These are phyloP conservation scores for Boletus tylopilopsis DNA, from an alignment of 768 basidiomycete genomes.

Conservation along the genomic window DNA sequence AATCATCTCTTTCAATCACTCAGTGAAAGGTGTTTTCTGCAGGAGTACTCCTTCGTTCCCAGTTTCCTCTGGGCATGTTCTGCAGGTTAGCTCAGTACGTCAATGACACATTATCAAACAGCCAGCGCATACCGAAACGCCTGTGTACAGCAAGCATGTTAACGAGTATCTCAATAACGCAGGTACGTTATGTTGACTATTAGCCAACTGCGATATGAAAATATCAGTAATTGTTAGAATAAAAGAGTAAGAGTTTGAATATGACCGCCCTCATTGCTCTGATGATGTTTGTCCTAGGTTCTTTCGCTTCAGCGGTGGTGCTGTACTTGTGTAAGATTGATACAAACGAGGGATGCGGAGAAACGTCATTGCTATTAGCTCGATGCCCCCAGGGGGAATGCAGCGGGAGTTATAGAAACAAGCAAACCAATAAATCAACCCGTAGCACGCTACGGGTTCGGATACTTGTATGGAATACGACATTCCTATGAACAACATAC, in stretches of 20 bases:
- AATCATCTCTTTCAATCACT: slow-evolving; percentile 3
- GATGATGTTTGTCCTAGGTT: slow-evolving; percentile 73
- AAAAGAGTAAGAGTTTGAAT: slow-evolving; percentile 58
- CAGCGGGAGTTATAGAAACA: slow-evolving; percentile 25
- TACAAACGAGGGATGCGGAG: slow-evolving; percentile 15
- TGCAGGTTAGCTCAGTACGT: slow-evolving; percentile 20
- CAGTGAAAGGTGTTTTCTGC: slow-evolving; percentile 4
- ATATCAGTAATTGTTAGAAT: slow-evolving; percentile 45
- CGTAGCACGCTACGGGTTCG: slow-evolving; percentile 20
- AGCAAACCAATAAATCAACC: slow-evolving; percentile 23
- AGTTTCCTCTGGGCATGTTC: slow-evolving; percentile 75
- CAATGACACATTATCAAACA: not conserved
- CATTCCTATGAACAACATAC: slow-evolving; percentile 5
- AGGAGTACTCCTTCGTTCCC: slow-evolving; percentile 34
- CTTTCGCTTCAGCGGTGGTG: slow-evolving; percentile 73
- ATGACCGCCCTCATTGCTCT: slow-evolving; percentile 76
- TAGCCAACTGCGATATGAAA: slow-evolving; percentile 49
- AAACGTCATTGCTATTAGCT: slow-evolving; percentile 60
- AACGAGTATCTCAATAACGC: slow-evolving; percentile 44
- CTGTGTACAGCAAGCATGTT: slow-evolving; percentile 1
- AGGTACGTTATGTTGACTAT: slow-evolving; percentile 69
- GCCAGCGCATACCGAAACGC: slow-evolving; percentile 45
- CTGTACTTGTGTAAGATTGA: slow-evolving; percentile 31
- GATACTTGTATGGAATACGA: too few relatives aligned
- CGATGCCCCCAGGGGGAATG: slow-evolving; percentile 80